Conservation (phyloP, 441 rosid genomes). For the Gossypium davidsonii region DNA sequence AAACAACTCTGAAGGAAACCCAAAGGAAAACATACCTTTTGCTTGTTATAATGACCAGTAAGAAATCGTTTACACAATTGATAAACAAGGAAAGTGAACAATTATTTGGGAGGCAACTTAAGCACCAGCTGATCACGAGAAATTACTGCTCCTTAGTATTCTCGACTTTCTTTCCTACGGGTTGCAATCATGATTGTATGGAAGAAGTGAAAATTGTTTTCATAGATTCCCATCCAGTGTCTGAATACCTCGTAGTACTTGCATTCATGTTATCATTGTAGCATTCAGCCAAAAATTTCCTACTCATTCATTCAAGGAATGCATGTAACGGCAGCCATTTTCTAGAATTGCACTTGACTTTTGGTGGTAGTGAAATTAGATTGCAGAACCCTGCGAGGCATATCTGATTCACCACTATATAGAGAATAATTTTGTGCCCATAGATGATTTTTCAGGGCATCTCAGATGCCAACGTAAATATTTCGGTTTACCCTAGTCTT, state of each 20-base stretch:
- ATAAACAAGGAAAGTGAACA: neutral
- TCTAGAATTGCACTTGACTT: neutral
- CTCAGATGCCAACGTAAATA: neutral
- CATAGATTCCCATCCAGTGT: neutral
- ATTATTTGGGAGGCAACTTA: neutral
- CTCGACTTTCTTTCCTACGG: neutral
- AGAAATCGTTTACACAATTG: neutral
- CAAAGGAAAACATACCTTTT: neutral
- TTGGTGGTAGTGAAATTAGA: neutral
- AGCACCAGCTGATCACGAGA: neutral
- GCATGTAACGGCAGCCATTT: neutral
- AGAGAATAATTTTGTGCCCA: neutral
- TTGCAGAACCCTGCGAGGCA: neutral
- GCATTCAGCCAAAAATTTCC: neutral
- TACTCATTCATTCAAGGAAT: neutral
- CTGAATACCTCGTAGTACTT: neutral
- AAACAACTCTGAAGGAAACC: neutral
- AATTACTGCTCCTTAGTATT: neutral
- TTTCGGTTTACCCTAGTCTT: neutral
- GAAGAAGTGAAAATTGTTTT: neutral
- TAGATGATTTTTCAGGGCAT: neutral
- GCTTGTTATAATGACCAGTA: neutral
- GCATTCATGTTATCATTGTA: neutral
- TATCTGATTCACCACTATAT: neutral
- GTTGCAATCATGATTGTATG: neutral